Percentiles rank a stretch among this genome's conserved stretches.
These are phyloP conservation scores for Aspergillus phoenicis DNA, from an alignment of 2,329 filamentous ascomycete species.

Conservation along the genomic window DNA sequence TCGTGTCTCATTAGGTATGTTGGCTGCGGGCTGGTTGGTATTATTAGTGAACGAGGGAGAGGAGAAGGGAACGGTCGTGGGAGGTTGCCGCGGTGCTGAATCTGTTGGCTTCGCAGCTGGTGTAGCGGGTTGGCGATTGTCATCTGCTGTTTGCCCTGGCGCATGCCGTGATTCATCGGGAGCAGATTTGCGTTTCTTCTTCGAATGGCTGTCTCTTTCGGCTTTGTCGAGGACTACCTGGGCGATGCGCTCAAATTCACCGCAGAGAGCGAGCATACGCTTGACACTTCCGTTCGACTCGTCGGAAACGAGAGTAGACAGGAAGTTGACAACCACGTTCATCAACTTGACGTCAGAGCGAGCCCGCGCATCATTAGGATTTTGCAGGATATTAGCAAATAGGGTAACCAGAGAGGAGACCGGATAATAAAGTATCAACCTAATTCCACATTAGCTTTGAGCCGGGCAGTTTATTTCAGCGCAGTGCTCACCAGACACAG, in stretches of 20 bases:
- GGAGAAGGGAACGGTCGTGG: slow-evolving; percentile 25
- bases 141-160: slow-evolving; percentile 22
- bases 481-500: slow-evolving; percentile 78
- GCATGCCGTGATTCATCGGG: slow-evolving; percentile 48
- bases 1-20: slow-evolving; percentile 23
- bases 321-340: slow-evolving; percentile 88
- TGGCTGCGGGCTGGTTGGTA: slow-evolving; percentile 17
- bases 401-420: slow-evolving; percentile 92
- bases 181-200: slow-evolving; percentile 80
- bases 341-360: slow-evolving; percentile 88
- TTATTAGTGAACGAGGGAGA: slow-evolving; percentile 29
- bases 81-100: slow-evolving; percentile 18
- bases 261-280: slow-evolving; percentile 89
- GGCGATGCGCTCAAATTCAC: slow-evolving; percentile 95
- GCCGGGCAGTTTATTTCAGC: neutral
- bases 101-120: slow-evolving; percentile 32
- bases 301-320: slow-evolving; percentile 85
- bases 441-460: slow-evolving; percentile 31
- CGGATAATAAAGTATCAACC: slow-evolving; percentile 93
- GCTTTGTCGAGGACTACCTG: slow-evolving; percentile 87
- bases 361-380: slow-evolving; percentile 84
- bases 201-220: slow-evolving; percentile 77
- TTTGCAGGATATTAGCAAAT: slow-evolving; percentile 95
- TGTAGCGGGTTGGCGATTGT: slow-evolving; percentile 17
- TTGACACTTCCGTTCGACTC: slow-evolving; percentile 88